Evolutionary conservation across 2,329 filamentous ascomycete genomes (phyloP), one percentile per base, ranked within the genome.

Genomic region (Fusarium denticulatum): DNA sequence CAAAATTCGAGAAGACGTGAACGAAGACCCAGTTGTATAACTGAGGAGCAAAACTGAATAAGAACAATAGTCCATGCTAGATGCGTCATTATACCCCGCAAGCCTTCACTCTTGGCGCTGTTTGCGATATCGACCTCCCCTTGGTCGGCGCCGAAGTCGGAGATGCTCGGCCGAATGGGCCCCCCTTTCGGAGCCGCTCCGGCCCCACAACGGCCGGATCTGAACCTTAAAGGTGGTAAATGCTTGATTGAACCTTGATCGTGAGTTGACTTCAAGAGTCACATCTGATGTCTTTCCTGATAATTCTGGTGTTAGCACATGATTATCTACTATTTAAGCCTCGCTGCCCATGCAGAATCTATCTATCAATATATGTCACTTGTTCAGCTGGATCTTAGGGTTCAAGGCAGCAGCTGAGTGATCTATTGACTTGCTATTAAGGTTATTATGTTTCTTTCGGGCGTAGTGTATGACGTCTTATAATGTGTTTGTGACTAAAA

Each of bases 111-210:
- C 14, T 49, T 58, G n/a, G n/a, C 26, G 28, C 36, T 34, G 30
- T 36, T 39, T 42, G 24, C 20, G 18, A 60, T 30, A 43, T 49
- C 59, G 15, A 43, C n/a, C 64, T 49, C 16, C 53, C 47, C 20
- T 30, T 67, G 53, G 32, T 67, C 55, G 75, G 69, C 61, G 64
- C 72, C 72, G 72, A 77, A 71, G 52, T 49, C 69, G 71, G 73
- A 32, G 55, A 26, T 28, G 24, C 20, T 50, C 56, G 56, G 56
- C 56, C 56, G 56, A 50, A 59, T 30, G 26, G 1, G 15, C 10
- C 11, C 20, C 10, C 46, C 64, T 62, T 69, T 61, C 24, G 62
- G 62, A 69, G 75, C 75, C 63, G 55, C 4, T 7, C 11, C 63
- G 53, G 65, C 55, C 40, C 65, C 55, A 61, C 55, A 62, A 24